Base-by-base conservation (phyloP, 169 alveolate genomes). In the Plasmodium billcollinsi region DNA sequence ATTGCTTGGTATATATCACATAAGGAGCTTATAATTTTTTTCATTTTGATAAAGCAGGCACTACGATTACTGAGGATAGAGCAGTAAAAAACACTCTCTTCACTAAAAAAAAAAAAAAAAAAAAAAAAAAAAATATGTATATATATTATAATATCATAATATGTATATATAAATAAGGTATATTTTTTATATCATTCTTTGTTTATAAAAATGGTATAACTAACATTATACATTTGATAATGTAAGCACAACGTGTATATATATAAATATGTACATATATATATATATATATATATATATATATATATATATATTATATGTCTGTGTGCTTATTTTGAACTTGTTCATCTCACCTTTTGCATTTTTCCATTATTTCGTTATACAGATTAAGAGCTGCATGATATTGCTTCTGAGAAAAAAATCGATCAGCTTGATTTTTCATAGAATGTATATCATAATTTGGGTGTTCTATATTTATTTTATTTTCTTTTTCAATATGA, bases 31-130 rank as follows among this genome's bases (percentile, higher is more conserved):
- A 65, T 43, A 3, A 49, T 50, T 14, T 76, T 76, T 50, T 76
- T 76, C 89, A 76, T 54, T 76, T 65, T 75, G 14, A 76, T 24
- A 45, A 63, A 21, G 43, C 89, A 76, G 49, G 75, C 89, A 58
- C 89, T 76, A 47, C 75, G 63, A 73, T 76, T 76, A 45, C 75
- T 76, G 15, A 76, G 67, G 29, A 65, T 61, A 14, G 89, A 65
- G 39, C 78, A 76, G 43, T 76, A 76, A 69, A 65, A 59, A 26
- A 76, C 24, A 21, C 76, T 69, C 4, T 69, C 54, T 50, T 76
- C 89, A 24, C 89, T 76, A n/a, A n/a, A 56, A 15, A 43, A 70
- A 24, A 24, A n/a, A n/a, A n/a, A n/a, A n/a, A n/a, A n/a, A n/a
- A n/a, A n/a, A n/a, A n/a, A n/a, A n/a, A n/a, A n/a, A n/a, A n/a